Base-by-base conservation (phyloP, 1,139 yeast genomes). In the Komagataea norvegica region DNA sequence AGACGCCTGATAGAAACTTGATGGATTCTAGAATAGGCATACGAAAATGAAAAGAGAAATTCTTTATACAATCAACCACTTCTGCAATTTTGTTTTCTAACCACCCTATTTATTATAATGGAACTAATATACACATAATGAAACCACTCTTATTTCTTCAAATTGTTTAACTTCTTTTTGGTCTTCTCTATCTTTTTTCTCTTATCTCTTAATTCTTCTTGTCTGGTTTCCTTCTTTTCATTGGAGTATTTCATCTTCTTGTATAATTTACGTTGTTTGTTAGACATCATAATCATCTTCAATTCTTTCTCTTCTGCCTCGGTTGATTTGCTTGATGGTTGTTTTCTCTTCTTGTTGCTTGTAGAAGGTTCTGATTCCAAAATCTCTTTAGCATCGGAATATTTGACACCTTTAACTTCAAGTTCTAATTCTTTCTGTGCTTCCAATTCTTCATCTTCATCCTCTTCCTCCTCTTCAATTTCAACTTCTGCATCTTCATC, bases 231-330 rank as follows among this genome's bases (percentile, higher is more conserved):
- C 66, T 87, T 85, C 74, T 86, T 80, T 43, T 83, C 81, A 55
- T 84, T 78, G 43, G 95, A 93, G 60, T 87, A 81, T 69, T 87
- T 93, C 94, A 91, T 86, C 80, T 86, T 86, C 69, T 84, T 83
- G 72, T 91, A 91, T 52, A 89, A 73, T 65, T 86, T 87, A 72
- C 89, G 84, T 68, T 91, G 95, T 65, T 89, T 91, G 69, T 88
- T 89, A 52, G 93, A 76, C 97, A 91, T 89, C 98, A 91, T 91
- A 60, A 88, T 87, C 76, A 79, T 82, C 68, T 82, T 84, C 65
- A 87, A 73, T 51, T 86, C 94, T 65, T 84, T 83, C 57, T 82
- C 94, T 65, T 84, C 95, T 42, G 79, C 83, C 47, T 74, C 87
- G 43, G 64, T 63, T 42, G 64, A 55, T 47, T 65, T 68, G 59